Conservation (phyloP, 345 rosid genomes). For the Carallia pectinifolia region DNA sequence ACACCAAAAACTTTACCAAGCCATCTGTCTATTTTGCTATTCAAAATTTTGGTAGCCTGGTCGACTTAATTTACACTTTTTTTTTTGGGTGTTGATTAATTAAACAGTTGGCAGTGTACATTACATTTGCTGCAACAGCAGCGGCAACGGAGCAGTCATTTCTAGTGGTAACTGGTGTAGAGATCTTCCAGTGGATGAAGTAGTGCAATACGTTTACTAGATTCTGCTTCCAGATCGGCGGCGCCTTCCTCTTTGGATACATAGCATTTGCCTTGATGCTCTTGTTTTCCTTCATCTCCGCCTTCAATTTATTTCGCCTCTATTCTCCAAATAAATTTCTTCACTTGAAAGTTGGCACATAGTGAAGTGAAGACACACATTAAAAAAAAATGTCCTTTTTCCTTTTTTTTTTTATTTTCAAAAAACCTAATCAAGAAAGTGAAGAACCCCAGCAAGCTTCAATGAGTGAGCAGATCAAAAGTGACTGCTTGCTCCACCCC, state of each 20-base stretch:
- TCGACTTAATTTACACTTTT: too few relatives aligned
- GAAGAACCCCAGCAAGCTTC: too few relatives aligned
- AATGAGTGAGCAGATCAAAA: too few relatives aligned
- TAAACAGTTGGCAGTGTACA: slow-evolving; percentile 47
- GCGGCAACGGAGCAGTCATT: slow-evolving; percentile 46
- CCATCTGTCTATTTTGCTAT: too few relatives aligned
- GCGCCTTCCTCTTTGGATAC: slow-evolving; percentile 40
- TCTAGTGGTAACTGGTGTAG: slow-evolving; percentile 44
- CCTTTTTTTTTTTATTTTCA: too few relatives aligned
- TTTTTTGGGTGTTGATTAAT: background rate
- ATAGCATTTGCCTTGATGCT: slow-evolving; percentile 34
- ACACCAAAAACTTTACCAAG: too few relatives aligned
- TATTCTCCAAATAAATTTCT: slow-evolving; percentile 53
- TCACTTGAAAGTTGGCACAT: slow-evolving; percentile 25
- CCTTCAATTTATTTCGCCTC: slow-evolving; percentile 63
- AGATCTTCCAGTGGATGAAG: slow-evolving; percentile 64
- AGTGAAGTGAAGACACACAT: too few relatives aligned
- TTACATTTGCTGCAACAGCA: slow-evolving; percentile 39
- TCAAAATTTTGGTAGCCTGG: too few relatives aligned
- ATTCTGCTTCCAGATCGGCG: slow-evolving; percentile 67
- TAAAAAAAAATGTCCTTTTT: too few relatives aligned
- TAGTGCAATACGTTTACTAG: slow-evolving; percentile 61
- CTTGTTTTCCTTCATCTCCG: slow-evolving; percentile 45
- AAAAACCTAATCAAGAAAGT: too few relatives aligned
- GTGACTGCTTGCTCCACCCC: too few relatives aligned